Percentiles rank a stretch among this genome's conserved stretches.
These are phyloP conservation scores for Fusarium armeniacum DNA, from an alignment of 2,329 filamentous ascomycete genomes.

Conservation along the genomic window DNA sequence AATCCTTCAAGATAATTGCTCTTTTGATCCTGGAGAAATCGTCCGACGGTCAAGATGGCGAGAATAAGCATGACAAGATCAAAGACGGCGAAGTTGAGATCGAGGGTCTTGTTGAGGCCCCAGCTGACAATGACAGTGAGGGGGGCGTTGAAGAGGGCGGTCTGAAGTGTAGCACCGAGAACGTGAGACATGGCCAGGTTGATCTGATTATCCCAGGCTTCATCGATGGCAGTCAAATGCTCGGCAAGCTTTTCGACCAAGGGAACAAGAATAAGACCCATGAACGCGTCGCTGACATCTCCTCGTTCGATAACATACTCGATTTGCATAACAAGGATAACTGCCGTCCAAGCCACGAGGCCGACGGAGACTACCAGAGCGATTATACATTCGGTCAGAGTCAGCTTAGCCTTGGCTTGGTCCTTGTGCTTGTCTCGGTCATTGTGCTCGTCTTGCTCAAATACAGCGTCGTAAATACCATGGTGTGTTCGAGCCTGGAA, in stretches of 20 bases:
- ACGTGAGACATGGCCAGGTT: conserved; percentile 90
- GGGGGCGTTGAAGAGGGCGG: conserved; percentile 88
- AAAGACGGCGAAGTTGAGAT: conserved; percentile 88
- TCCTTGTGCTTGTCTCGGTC: conserved; percentile 76
- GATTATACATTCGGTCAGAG: conserved; percentile 78
- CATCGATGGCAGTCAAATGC: conserved; percentile 85
- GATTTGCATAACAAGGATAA: conserved; percentile 81
- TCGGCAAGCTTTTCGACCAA: conserved; percentile 90
- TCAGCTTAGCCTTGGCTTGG: conserved; percentile 74
- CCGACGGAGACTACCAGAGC: conserved; percentile 74
- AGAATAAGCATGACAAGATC: conserved; percentile 86
- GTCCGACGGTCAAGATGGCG: conserved; percentile 87
- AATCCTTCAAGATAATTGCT: conserved; percentile 91
- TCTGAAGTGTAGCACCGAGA: conserved; percentile 89
- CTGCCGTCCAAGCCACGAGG: conserved; percentile 79
- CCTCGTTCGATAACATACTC: conserved; percentile 65
- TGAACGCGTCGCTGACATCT: conserved; percentile 66
- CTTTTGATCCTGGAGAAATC: conserved; percentile 89
- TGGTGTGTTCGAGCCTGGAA: conserved; percentile 86
- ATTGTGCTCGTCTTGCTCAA: conserved; percentile 76
- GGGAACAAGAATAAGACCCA: conserved; percentile 82
- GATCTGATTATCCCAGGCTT: conserved; percentile 87
- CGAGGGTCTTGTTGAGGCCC: conserved; percentile 78
- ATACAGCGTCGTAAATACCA: conserved; percentile 80
- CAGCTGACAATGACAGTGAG: conserved; percentile 87